Conservation (phyloP, 208 protist genomes). For the Leishmania martiniquensis region DNA sequence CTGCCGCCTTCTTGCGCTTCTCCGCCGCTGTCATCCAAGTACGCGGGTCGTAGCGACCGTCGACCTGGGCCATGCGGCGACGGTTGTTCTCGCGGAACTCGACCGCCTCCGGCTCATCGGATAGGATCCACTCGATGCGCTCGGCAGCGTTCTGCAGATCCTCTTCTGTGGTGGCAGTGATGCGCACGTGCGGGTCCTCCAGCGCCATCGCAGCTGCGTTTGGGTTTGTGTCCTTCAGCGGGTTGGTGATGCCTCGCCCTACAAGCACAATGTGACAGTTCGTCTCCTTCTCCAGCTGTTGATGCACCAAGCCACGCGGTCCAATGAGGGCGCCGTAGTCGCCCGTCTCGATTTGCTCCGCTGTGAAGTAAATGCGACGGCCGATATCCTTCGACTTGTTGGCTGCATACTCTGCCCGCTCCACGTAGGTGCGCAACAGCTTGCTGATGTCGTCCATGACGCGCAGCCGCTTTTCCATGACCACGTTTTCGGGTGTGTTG, state of each 20-base stretch:
- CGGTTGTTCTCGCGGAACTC: conserved; percentile 92
- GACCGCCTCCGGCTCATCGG: conserved; percentile 87
- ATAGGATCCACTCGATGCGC: conserved; percentile 93
- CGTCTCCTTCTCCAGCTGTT: conserved; percentile 87
- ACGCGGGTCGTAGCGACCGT: conserved; percentile 89
- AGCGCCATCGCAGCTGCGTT: conserved; percentile 73
- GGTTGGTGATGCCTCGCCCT: conserved; percentile 92
- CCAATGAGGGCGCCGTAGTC: conserved; percentile 91
- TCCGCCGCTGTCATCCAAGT: conserved; percentile 84
- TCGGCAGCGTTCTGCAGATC: conserved; percentile 87
- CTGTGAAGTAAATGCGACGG: conserved; percentile 88
- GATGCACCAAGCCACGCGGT: conserved; percentile 85
- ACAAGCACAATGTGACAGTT: conserved; percentile 92
- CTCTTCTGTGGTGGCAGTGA: conserved; percentile 87
- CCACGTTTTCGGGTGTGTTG: conserved; percentile 78
- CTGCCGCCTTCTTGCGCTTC: conserved; percentile 32
- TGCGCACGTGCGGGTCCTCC: conserved; percentile 91
- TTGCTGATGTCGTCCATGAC: conserved; percentile 79
- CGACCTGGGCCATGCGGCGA: conserved; percentile 87
- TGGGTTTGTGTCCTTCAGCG: conserved; percentile 82
- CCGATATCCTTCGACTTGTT: conserved; percentile 77
- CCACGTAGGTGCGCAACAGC: conserved; percentile 59
- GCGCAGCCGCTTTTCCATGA: conserved; percentile 66
- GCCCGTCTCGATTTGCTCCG: conserved; percentile 85
- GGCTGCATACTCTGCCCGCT: conserved; percentile 46